Base-by-base conservation (phyloP, 352 stramenopile species). In the Pythium pyrilobum region DNA sequence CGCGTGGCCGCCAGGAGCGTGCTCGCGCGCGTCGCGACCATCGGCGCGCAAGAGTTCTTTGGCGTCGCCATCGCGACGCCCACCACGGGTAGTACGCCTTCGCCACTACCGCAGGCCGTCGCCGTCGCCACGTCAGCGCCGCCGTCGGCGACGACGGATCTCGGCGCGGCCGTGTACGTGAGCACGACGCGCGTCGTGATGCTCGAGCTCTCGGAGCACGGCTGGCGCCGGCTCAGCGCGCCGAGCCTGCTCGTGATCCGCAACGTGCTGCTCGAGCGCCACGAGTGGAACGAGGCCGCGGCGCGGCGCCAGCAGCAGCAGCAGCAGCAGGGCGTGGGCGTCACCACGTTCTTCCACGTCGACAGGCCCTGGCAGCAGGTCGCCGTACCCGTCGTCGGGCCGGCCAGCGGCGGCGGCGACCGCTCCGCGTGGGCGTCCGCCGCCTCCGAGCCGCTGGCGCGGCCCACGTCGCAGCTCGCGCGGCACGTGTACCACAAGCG, bases 1-100 rank as follows among this genome's bases (percentile, higher is more conserved):
- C n/a, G 51, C 4, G 29, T 56, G 18, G n/a, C 47, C 9, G n/a
- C 31, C 15, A 18, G 41, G 5, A 18, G 23, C 16, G 74, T 76
- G 18, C 71, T 89, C 25, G 65, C 87, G 25, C 72, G 77, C 24
- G 77, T 89, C 23, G 79, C 79, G 34, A 87, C 79, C 5, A 89
- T 89, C 23, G 71, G 79, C n/a, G 62, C 72, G 0, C 74, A 82
- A 34, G 76, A 87, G 38, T 82, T 87, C 54, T 89, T 89, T 31
- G 75, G 74, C 0, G 60, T 83, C 16, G 63, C 70, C 4, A 74
- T 87, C 21, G 64, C 70, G 0, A 71, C 56, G 11, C 63, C 62
- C 6, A 84, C 69, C 25, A 61, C 69, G 20, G 36, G 58, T 12
- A 37, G 34, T 23, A 21, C 23, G 37, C 18, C 48, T 15, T 9